Conservation (phyloP, 1,139 yeast genomes). For the Meyerozyma athensensis region DNA sequence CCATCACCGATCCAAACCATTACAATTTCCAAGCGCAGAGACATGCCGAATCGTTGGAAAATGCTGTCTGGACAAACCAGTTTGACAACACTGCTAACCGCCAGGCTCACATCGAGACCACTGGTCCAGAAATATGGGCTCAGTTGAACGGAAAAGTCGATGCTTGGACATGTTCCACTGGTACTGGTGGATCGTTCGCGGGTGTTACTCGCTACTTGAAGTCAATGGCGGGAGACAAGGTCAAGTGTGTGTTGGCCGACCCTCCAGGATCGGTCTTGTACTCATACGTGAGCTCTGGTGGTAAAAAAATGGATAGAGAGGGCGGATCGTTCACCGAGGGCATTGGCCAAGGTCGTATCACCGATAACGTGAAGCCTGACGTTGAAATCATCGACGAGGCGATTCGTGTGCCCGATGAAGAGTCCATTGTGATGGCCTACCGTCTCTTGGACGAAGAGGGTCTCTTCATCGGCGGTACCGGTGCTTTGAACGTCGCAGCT, state of each 20-base stretch:
- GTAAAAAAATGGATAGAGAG: constrained; percentile 55
- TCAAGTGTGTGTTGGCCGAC: constrained; percentile 71
- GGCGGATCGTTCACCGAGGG: constrained; percentile 94
- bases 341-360: constrained; percentile 91
- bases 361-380: constrained; percentile 74
- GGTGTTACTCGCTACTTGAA: constrained; percentile 76
- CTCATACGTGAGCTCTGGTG: constrained; percentile 66
- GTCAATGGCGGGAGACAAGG: constrained; percentile 52
- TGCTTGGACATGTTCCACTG: constrained; percentile 85
- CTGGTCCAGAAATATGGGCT: constrained; percentile 92
- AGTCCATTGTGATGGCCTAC: constrained; percentile 76
- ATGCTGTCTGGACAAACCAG: constrained; percentile 91
- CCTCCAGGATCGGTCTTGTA: constrained; percentile 91
- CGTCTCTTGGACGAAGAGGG: constrained; percentile 86
- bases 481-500: constrained; percentile 79
- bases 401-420: constrained; percentile 66
- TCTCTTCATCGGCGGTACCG: constrained; percentile 82
- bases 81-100: constrained; percentile 84
- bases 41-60: constrained; percentile 68
- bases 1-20: constrained; percentile 74
- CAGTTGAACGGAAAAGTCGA: constrained; percentile 77
- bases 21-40: constrained; percentile 82
- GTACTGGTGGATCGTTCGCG: constrained; percentile 89
- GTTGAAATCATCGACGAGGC: constrained; percentile 71
- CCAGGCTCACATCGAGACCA: constrained; percentile 84